phyloP scores from a whole-genome alignment of 331 rosid genomes.

The Dryas integrifolia region DNA sequence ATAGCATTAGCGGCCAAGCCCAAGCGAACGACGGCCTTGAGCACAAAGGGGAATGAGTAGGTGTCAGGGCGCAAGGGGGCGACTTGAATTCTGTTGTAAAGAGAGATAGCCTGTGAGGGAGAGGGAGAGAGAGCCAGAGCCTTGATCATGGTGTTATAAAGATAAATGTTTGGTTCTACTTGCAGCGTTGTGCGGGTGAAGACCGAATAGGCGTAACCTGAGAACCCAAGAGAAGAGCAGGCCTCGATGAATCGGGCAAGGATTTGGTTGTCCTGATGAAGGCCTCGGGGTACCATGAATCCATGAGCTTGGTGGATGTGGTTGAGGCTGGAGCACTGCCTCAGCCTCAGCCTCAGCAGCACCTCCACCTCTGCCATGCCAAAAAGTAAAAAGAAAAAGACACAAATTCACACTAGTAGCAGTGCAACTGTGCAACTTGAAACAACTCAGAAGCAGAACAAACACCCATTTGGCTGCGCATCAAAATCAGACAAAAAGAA shows the following conservation, averaged over 20 bases:
- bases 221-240: conserved; percentile 43
- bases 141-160: conserved; percentile 48
- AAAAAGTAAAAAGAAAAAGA: no score
- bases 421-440: no score
- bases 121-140: conserved; percentile 36
- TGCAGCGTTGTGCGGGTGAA: conserved; percentile 28
- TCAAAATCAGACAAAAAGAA: no score
- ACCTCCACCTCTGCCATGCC: neutral
- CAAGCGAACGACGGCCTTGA: conserved; percentile 47
- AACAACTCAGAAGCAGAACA: no score
- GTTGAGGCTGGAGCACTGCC: conserved; percentile 18
- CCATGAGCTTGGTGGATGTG: conserved; percentile 57
- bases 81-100: conserved; percentile 30
- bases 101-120: conserved; percentile 35
- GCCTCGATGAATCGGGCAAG: conserved; percentile 46
- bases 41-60: conserved; percentile 55
- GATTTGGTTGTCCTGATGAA: conserved; percentile 40
- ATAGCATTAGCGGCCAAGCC: neutral
- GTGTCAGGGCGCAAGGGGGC: conserved; percentile 48
- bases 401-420: no score
- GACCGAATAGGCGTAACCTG: conserved; percentile 42
- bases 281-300: conserved; percentile 40
- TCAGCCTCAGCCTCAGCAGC: conserved; percentile 5
- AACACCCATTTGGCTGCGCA: no score
- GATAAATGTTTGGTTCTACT: conserved; percentile 23